Evolutionary conservation across 305 asterid species (phyloP).

Genomic region (Fraxinus baroniana): DNA sequence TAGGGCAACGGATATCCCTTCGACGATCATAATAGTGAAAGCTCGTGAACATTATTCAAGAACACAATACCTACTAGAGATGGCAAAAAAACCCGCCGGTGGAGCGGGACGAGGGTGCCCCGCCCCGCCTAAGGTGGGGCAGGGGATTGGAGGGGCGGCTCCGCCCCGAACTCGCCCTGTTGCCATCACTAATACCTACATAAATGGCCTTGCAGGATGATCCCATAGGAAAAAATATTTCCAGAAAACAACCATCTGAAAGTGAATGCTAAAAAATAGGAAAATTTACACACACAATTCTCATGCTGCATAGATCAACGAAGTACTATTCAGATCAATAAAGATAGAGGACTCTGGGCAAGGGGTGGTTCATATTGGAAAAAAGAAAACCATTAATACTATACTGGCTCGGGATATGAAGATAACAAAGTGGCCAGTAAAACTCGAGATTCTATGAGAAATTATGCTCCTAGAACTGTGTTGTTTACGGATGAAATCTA

Average conservation of each 20-base stretch:
- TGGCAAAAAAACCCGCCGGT: no score
- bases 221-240: background rate
- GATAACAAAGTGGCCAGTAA: background rate
- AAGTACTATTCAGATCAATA: background rate
- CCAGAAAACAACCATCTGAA: background rate
- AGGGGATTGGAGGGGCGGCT: no score
- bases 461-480: background rate
- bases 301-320: background rate
- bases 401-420: background rate
- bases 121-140: no score
- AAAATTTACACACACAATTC: background rate
- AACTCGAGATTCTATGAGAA: background rate
- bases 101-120: no score
- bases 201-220: background rate
- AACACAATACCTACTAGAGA: background rate
- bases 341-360: background rate
- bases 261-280: background rate
- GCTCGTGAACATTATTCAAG: background rate
- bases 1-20: background rate
- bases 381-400: background rate
- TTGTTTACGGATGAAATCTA: background rate
- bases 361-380: background rate
- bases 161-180: no score
- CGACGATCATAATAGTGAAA: background rate
- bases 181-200: no score